Evolutionary conservation across 805 yeast genomes (phyloP), one percentile per base, ranked within the genome.

Genomic region (Candida incommunis): DNA sequence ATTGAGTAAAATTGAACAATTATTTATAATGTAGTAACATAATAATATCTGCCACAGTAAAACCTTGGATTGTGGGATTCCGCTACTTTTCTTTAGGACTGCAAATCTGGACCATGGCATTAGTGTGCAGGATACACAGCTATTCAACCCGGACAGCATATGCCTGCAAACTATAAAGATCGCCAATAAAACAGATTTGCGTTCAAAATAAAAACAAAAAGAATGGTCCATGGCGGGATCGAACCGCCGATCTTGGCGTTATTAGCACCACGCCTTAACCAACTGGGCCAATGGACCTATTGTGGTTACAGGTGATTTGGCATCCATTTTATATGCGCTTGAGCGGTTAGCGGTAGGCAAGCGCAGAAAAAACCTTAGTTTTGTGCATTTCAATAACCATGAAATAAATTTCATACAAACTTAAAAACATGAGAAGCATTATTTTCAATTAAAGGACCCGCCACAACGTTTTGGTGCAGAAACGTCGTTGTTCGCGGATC

Each of bases 201-300:
- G 27, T 25, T 13, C n/a, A 5, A 16, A 31, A 18, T 18, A 31
- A 31, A 31, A n/a, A n/a, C 20, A 43, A 51, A 52, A 46, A 37
- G 34, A 46, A 44, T 56, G 60, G 60, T 56, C 60, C 55, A 59
- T 55, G 57, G 57, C 60, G 57, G 60, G 60, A 56, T 66, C 70
- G 70, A 66, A 66, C 70, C 63, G 70, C 69, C 65, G 70, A 66
- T 66, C 70, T 66, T 64, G 65, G 69, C 69, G 69, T 66, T 69
- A 70, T 70, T 70, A 70, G 74, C 73, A 69, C 74, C 70, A 69
- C 73, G 74, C 74, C 75, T 69, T 70, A 69, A 70, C 74, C 74
- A 69, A 69, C 74, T 70, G 70, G 74, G 74, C 74, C 74, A 70
- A 70, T 74, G 71, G 74, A 70, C 70, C 69, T n/a, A n/a, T n/a